Evolutionary conservation across 345 rosid species (phyloP).

Genomic region (Bruguiera parviflora): DNA sequence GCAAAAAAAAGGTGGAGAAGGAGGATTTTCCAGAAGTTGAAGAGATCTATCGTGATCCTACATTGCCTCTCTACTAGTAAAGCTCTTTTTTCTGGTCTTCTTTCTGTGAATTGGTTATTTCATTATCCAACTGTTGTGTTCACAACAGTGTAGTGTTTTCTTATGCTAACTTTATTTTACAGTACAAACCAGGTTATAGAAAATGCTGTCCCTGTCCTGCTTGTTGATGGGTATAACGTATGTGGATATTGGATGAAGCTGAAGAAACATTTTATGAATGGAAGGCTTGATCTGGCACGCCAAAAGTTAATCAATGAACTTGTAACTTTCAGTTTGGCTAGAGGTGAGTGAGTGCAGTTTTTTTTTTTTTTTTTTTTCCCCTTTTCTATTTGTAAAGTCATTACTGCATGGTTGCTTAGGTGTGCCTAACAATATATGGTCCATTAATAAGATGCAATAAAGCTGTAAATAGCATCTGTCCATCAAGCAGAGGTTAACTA

Average conservation of each 20-base stretch:
- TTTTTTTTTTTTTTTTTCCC: not conserved
- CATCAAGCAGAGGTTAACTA: too few relatives aligned
- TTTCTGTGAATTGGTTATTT: constrained; percentile 9
- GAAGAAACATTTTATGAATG: constrained; percentile 81
- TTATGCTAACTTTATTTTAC: constrained; percentile 39
- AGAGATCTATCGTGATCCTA: constrained; percentile 68
- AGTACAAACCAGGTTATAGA: constrained; percentile 73
- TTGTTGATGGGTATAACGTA: constrained; percentile 94
- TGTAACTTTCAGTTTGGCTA: constrained; percentile 56
- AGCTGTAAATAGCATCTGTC: too few relatives aligned
- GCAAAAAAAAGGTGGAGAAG: constrained; percentile 68
- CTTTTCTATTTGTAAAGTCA: not conserved
- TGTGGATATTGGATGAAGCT: constrained; percentile 92
- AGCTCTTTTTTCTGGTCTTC: constrained; percentile 23
- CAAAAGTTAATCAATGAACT: constrained; percentile 81
- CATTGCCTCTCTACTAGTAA: constrained; percentile 77
- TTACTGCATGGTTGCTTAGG: too few relatives aligned
- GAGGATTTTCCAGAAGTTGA: constrained; percentile 63
- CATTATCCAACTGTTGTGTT: constrained; percentile 9
- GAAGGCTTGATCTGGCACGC: constrained; percentile 82
- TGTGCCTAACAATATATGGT: too few relatives aligned
- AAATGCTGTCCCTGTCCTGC: constrained; percentile 79
- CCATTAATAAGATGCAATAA: too few relatives aligned
- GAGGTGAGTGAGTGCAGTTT: constrained; percentile 47
- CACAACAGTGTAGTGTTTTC: constrained; percentile 5